Percentiles rank a stretch among this genome's conserved stretches.
Evolutionary conservation across 371 early-diverging fungal genomes (phyloP).

Genomic region (Mortierella sp.): DNA sequence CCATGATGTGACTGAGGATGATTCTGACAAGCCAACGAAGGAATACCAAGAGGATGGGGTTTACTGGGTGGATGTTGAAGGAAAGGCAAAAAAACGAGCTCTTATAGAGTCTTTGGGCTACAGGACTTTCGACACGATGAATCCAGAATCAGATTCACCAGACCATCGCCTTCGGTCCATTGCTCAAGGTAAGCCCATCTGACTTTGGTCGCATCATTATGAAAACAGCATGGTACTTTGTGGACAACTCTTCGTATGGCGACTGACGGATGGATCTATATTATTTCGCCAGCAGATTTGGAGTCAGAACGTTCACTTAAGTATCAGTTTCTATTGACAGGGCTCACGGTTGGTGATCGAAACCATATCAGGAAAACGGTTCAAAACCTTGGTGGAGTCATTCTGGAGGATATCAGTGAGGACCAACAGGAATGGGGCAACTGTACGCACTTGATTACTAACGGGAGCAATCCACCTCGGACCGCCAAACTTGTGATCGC

Average conservation of each 20-base stretch:
- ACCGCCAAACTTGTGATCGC: constrained; percentile 40
- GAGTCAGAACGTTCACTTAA: constrained; percentile 5
- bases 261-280: neutral
- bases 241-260: too few relatives aligned
- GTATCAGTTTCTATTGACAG: constrained; percentile 28
- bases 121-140: constrained; percentile 4
- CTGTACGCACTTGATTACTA: constrained; percentile 36
- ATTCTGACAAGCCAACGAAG: constrained; percentile 15
- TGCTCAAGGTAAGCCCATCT: constrained; percentile 2
- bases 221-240: too few relatives aligned
- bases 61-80: constrained; percentile 40
- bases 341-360: constrained; percentile 19
- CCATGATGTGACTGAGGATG: too few relatives aligned
- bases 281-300: neutral
- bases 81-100: constrained; percentile 29
- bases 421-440: constrained; percentile 33
- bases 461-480: constrained; percentile 35
- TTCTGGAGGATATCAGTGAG: constrained; percentile 26
- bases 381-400: constrained; percentile 21
- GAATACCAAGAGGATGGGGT: constrained; percentile 22
- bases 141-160: neutral
- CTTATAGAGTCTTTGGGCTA: constrained; percentile 30
- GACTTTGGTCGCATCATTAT: too few relatives aligned
- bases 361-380: constrained; percentile 15
- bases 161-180: constrained; percentile 5